Base-by-base conservation (phyloP, 2,329 filamentous ascomycete species). In the Microdochium trichocladiopsis region DNA sequence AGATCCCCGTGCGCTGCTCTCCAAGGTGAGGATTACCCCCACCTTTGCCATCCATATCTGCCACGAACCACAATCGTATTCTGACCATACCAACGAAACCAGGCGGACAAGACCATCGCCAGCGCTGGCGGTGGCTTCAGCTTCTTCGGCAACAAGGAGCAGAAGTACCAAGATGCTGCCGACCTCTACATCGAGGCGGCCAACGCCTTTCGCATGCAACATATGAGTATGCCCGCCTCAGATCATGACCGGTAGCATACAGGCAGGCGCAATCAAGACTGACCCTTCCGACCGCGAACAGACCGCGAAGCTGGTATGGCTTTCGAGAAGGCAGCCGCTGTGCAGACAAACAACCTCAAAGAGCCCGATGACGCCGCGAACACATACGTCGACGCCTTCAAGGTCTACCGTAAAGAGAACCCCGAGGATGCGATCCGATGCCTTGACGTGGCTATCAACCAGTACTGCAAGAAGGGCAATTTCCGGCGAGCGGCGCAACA, bases 361-460 rank as follows among this genome's bases (percentile, higher is more conserved):
- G 92, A 97, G 66, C 89, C 88, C 43, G 90, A 95, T 67, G 94
- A 97, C 66, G 90, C 91, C 48, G 92, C 93, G 57, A 95, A 95
- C 71, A 87, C 87, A 48, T 76, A 91, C 55, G 83, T 87, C 63
- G 92, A 97, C 69, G 94, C 94, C 50, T 97, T 92, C 80, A 96
- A 97, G 76, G 87, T 90, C 55, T 97, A 96, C 74, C 82, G 87
- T 63, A 95, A 91, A 72, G 84, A 88, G 51, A 84, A 89, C 62
- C 91, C 91, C 21, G 79, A 90, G 65, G 87, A 93, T 63, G 93
- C 92, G 16, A 89, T 87, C 45, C 78, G 89, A 56, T 91, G 89
- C 64, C 75, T 96, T 52, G 83, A 90, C 58, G 74, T 84, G 58
- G 88, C 91, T 41, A 90, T 97, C 66, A 77, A 84, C 53, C 88